Base-by-base conservation (phyloP, 352 stramenopile genomes). In the Pythium scleroteichum region DNA sequence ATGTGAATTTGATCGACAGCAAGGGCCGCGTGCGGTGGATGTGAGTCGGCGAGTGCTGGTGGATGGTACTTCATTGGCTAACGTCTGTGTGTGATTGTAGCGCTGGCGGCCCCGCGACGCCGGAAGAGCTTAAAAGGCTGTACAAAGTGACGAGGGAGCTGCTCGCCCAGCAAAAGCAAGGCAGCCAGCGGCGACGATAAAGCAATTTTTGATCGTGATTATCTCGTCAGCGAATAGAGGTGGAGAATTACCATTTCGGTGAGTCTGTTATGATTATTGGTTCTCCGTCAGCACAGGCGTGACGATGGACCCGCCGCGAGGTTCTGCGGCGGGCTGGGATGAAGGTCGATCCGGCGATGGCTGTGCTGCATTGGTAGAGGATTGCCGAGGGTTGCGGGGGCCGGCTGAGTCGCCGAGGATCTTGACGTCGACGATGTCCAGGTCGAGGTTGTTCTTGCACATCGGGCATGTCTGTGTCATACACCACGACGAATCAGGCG, bases 11-110 rank as follows among this genome's bases (percentile, higher is more conserved):
- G 12, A 70, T 95, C 24, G 86, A 95, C 63, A 75, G 67, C 48
- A 92, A 92, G 52, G 84, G 86, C 50, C 82, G 84, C 32, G 81
- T 94, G 53, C 86, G 86, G 20, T 95, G 86, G 86, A 92, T 92
- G 85, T 94, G 88, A 24, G 82, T 79, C 23, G 12, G 35, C 17
- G 24, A 26, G 16, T 32, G 35, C 14, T 51, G 17, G 14, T 39
- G n/a, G 24, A 24, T 9, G 29, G 24, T n/a, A n/a, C n/a, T n/a
- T n/a, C n/a, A n/a, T 7, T 53, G 61, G 29, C 48, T 41, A 47
- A 47, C 53, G 16, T 29, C 55, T 19, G 56, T 39, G 49, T 68
- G 33, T 61, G n/a, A 63, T 53, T 71, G 33, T 72, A 93, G 84
- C 66, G 79, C 84, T 26, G 82, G 73, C 16, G 84, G 84, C 4